Base-by-base conservation (phyloP, 148 eudicot species). In the Polygonum aviculare region DNA sequence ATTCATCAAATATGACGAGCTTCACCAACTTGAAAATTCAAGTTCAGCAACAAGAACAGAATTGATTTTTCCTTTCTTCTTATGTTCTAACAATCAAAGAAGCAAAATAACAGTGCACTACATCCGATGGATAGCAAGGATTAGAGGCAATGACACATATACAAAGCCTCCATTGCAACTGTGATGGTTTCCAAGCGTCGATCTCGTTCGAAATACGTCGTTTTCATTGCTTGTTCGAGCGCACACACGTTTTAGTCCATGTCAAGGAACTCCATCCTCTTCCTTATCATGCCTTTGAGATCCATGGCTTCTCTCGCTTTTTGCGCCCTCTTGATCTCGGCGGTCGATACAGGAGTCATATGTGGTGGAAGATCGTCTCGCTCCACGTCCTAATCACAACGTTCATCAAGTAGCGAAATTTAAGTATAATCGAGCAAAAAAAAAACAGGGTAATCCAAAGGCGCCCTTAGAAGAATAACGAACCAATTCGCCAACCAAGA, bases 261-360 rank as follows among this genome's bases (percentile, higher is more conserved):
- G 50, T 96, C 99, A 11, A 93, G 93, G 76, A 93, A 93, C 73
- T 93, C 97, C 97, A 93, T 93, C 81, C 97, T 86, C 86, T 93
- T 96, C 82, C 97, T 91, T 87, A 96, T 96, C 11, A 89, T 75
- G 22, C 98, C 98, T 84, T 87, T 96, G 45, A 96, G 89, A 81
- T 95, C 99, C 16, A 85, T 81, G n/a, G 99, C 94, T 76, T 93
- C 99, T 79, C 94, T 88, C 82, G 86, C 98, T 57, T 93, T 96
- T 69, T 96, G 98, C 71, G 99, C 98, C 99, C 87, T 85, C 85
- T 80, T 91, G 36, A 96, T 96, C 83, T 93, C 99, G 15, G 84
- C 83, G 59, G 72, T 87, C 60, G 95, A 75, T 82, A 96, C 99
- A 51, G 90, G 90, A 75, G 90, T 88, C 98, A 96, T 96, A 81